phyloP scores from a whole-genome alignment of 2,329 filamentous ascomycete genomes.

The Penicillium crustosum region DNA sequence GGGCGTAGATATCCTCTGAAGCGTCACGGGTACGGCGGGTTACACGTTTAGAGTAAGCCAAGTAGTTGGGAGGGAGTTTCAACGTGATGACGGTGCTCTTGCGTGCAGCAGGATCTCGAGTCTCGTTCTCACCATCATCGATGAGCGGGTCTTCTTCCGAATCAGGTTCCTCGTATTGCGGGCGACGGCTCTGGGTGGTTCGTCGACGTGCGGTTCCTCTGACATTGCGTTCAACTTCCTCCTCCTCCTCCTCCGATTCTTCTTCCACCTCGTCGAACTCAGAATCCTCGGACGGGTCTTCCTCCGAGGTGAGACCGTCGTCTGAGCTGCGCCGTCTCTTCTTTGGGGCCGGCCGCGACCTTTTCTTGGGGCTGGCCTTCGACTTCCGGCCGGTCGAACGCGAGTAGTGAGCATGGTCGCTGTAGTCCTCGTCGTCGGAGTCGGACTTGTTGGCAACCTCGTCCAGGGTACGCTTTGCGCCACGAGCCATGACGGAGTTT shows the following conservation, averaged over 20 bases:
- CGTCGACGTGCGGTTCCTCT: conserved; percentile 58
- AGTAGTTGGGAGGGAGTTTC: conserved; percentile 30
- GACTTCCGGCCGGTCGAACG: conserved; percentile 28
- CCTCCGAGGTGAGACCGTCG: conserved; percentile 42
- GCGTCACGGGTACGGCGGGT: conserved; percentile 61
- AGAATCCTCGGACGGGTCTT: conserved; percentile 42
- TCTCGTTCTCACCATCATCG: conserved; percentile 24
- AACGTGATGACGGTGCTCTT: conserved; percentile 33
- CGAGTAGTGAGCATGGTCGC: conserved; percentile 35
- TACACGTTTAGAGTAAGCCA: conserved; percentile 48
- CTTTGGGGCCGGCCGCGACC: conserved; percentile 36
- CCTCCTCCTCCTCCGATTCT: conserved; percentile 35
- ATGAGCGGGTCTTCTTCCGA: conserved; percentile 33
- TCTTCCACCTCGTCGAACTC: conserved; percentile 48
- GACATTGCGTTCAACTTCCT: conserved; percentile 53
- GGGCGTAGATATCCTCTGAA: conserved; percentile 56
- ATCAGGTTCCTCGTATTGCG: conserved; percentile 57
- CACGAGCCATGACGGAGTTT: conserved; percentile 33
- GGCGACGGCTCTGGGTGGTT: conserved; percentile 53
- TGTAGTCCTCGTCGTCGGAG: conserved; percentile 48
- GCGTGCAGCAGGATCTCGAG: conserved; percentile 10
- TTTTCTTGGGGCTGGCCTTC: conserved; percentile 34
- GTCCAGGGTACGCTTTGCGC: conserved; percentile 43
- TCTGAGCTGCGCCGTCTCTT: conserved; percentile 50
- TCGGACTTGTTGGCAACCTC: conserved; percentile 47